Base-by-base conservation (phyloP, 2,329 filamentous ascomycete species). In the Lasiodiplodia theobromae region DNA sequence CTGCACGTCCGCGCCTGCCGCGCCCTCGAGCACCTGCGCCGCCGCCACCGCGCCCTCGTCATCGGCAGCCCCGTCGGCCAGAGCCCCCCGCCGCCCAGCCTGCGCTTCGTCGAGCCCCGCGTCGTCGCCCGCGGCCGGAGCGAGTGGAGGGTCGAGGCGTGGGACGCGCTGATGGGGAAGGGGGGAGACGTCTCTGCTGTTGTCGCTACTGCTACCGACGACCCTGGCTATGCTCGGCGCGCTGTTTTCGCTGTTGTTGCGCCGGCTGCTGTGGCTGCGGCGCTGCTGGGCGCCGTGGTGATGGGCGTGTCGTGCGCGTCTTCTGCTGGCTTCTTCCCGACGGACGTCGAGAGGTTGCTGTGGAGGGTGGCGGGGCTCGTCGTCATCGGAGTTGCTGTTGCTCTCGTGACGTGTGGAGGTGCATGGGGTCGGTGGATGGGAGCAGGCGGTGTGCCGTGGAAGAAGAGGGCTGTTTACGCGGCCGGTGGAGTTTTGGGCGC, bases 281-380 rank as follows among this genome's bases (percentile, higher is more conserved):
- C 40, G 37, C 58, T 63, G 40, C 21, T 34, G 10, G 58, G 58
- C 18, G 58, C 40, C 4, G 23, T 63, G 16, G 18, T 51, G 25
- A 18, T 63, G 14, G 58, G 58, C 23, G 58, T 63, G 25, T 63
- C 58, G 40, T 63, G 40, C 38, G 58, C 11, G 18, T 44, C 40
- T 44, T n/a, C 38, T 4, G 40, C 16, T 1, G 40, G 18, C 16
- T 18, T 49, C 18, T 78, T 77, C 54, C 71, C 73, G 11, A 73
- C 71, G 8, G 8, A 16, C 0, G 53, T 68, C 3, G 77, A 77
- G 63, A 67, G 60, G n/a, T 69, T 60, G 52, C 23, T 73, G 2
- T 78, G 76, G 77, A 69, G 65, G 23, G 34, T 14, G 28, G 34
- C 14, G 23, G 37, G 49, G 16, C 10, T 23, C 47, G 34, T 37